Evolutionary conservation across 2,329 filamentous ascomycete genomes (phyloP).

Genomic region (Simplicillium sp.): DNA sequence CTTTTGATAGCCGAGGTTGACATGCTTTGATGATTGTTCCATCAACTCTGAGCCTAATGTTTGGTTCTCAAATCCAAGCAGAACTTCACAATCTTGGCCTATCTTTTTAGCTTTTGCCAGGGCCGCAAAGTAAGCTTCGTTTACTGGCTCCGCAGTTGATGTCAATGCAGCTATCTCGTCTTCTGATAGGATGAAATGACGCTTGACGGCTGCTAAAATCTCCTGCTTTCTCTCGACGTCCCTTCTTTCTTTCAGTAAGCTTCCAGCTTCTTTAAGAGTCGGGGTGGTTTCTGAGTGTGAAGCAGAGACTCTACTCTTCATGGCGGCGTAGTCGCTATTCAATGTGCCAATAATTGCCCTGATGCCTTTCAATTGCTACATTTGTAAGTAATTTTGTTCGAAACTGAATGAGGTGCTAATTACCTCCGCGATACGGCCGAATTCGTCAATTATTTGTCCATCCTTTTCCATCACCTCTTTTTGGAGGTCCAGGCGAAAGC

Average conservation of each 20-base stretch:
- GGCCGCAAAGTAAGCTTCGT: slow-evolving; percentile 74
- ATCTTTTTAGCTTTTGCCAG: slow-evolving; percentile 78
- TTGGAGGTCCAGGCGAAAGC: slow-evolving; percentile 73
- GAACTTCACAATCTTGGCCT: slow-evolving; percentile 75
- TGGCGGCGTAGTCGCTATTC: slow-evolving; percentile 70
- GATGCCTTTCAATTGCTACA: slow-evolving; percentile 76
- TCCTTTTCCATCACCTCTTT: slow-evolving; percentile 91
- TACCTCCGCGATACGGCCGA: slow-evolving; percentile 82
- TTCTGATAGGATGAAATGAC: slow-evolving; percentile 77
- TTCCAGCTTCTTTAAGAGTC: slow-evolving; percentile 67
- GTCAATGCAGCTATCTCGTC: slow-evolving; percentile 70
- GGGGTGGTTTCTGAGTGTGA: slow-evolving; percentile 66
- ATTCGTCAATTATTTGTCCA: slow-evolving; percentile 78
- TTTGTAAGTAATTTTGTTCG: slow-evolving; percentile 15
- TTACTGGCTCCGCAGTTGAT: slow-evolving; percentile 69
- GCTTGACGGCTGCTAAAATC: slow-evolving; percentile 65
- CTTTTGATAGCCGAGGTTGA: slow-evolving; percentile 90
- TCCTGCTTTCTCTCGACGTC: slow-evolving; percentile 73
- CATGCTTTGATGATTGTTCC: slow-evolving; percentile 76
- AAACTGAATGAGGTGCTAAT: slow-evolving; percentile 13
- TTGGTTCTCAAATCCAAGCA: slow-evolving; percentile 86
- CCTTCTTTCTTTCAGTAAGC: slow-evolving; percentile 61
- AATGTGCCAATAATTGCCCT: slow-evolving; percentile 68
- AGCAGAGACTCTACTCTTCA: slow-evolving; percentile 67
- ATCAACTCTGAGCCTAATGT: slow-evolving; percentile 81